Percentiles rank a stretch among this genome's conserved stretches.
Evolutionary conservation across 768 basidiomycete genomes (phyloP).

Genomic region (Astraeus odoratus): DNA sequence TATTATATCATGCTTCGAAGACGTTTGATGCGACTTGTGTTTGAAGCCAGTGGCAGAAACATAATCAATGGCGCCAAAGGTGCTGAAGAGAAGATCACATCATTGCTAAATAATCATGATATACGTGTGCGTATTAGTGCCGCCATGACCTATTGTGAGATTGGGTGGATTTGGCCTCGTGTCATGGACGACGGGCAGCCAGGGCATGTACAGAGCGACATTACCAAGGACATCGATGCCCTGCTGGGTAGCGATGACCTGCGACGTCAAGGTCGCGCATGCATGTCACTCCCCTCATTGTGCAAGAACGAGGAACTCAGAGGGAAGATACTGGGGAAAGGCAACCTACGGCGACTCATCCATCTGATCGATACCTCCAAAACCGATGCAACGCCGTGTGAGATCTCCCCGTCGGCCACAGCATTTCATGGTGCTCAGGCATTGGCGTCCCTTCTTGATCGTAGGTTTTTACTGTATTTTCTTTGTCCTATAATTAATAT

Average conservation of each 20-base stretch:
- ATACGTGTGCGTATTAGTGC: constrained; percentile 18
- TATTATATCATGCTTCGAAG: not conserved
- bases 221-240: constrained; percentile 7
- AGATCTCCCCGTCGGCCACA: constrained; percentile 7
- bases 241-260: constrained; percentile 11
- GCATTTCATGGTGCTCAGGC: constrained; percentile 22
- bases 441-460: constrained; percentile 18
- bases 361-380: constrained; percentile 10
- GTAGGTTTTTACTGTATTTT: constrained; percentile 8
- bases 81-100: constrained; percentile 7
- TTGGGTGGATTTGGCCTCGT: constrained; percentile 16
- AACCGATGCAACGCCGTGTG: not conserved
- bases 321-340: constrained; percentile 9
- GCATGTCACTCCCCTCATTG: constrained; percentile 23
- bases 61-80: not conserved
- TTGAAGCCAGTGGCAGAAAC: constrained; percentile 13
- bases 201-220: not conserved
- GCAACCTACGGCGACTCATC: constrained; percentile 15
- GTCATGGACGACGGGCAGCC: constrained; percentile 3
- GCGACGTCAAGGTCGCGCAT: constrained; percentile 15
- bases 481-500: not conserved
- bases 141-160: constrained; percentile 19
- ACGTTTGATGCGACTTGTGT: not conserved
- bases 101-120: constrained; percentile 12
- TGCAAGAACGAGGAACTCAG: constrained; percentile 15